Base-by-base conservation (phyloP, 768 basidiomycete genomes). In the Mycena chlorophos region DNA sequence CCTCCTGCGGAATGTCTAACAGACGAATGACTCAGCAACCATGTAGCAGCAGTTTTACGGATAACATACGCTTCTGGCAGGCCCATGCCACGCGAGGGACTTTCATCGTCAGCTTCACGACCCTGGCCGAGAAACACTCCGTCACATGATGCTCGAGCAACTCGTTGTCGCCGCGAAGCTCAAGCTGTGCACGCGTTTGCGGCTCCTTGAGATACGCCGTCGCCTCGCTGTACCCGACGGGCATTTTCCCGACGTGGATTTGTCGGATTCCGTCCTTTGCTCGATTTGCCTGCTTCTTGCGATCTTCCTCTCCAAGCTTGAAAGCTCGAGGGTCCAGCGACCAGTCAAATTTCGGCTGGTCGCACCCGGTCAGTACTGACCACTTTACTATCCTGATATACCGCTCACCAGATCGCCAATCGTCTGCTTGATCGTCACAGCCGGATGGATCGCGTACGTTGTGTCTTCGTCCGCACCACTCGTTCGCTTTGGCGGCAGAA, bases 401-500 rank as follows among this genome's bases (percentile, higher is more conserved):
- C 52, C n/a, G 66, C 80, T 42, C 66, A 76, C 80, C 69, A 84
- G 59, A 58, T 83, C 81, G 47, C 66, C 65, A 34, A 84, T 79
- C 8, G 79, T 80, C 60, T 83, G 78, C 20, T 73, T 57, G 2
- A 82, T 69, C 2, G 78, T 79, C 8, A 83, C 71, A 31, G 74
- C 65, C 23, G 71, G 70, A 20, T 78, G 65, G 0, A 81, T 76
- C 0, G 79, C 78, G 55, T 66, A 66, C 6, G 66, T 60, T 28
- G 73, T 48, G 59, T 37, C 39, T 23, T 68, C 34, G 16, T 66
- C 61, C 13, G 40, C 27, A 2, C 57, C 58, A 38, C 58, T 69
- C 25, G 68, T 63, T 29, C 72, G 69, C 42, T 67, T 66, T 2
- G 69, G 47, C 1, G 74, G 73, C 19, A 45, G 57, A 16, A 78